Conservation (phyloP, 495 filamentous ascomycete species). For the Hypoxylon lenormandii region DNA sequence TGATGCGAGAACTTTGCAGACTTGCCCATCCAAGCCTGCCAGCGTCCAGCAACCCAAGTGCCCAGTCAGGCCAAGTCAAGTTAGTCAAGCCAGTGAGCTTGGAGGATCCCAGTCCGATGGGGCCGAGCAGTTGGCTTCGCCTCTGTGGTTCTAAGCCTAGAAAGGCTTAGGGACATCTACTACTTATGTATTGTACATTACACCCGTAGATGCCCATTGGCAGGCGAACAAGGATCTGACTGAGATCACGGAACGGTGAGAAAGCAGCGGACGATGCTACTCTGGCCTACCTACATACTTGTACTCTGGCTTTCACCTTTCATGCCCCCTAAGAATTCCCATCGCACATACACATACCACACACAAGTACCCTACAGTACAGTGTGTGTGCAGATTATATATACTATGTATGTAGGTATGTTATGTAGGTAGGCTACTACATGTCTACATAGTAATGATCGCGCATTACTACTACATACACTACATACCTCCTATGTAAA, state of each 20-base stretch:
- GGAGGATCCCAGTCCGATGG: conserved; percentile 49
- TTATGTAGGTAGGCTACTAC: background rate
- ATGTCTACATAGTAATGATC: background rate
- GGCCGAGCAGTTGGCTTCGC: conserved; percentile 49
- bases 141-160: conserved; percentile 41
- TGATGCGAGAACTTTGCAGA: conserved; percentile 23
- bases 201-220: conserved; percentile 34
- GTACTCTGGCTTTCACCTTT: conserved; percentile 3
- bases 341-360: conserved; percentile 41
- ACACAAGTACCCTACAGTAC: conserved; percentile 16
- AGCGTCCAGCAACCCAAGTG: conserved; percentile 2
- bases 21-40: background rate
- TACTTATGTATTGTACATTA: conserved; percentile 12
- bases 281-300: background rate
- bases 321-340: conserved; percentile 33
- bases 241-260: conserved; percentile 48
- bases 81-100: conserved; percentile 30
- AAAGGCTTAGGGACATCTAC: conserved; percentile 38
- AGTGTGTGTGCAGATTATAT: background rate
- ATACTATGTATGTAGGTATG: too few relatives aligned
- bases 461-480: too few relatives aligned
- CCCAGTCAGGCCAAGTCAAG: too few relatives aligned
- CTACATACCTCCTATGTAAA: too few relatives aligned
- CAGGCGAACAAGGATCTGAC: conserved; percentile 27
- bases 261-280: conserved; percentile 35